Evolutionary conservation across 2,329 filamentous ascomycete genomes (phyloP).

Genomic region (Penicillium freii): DNA sequence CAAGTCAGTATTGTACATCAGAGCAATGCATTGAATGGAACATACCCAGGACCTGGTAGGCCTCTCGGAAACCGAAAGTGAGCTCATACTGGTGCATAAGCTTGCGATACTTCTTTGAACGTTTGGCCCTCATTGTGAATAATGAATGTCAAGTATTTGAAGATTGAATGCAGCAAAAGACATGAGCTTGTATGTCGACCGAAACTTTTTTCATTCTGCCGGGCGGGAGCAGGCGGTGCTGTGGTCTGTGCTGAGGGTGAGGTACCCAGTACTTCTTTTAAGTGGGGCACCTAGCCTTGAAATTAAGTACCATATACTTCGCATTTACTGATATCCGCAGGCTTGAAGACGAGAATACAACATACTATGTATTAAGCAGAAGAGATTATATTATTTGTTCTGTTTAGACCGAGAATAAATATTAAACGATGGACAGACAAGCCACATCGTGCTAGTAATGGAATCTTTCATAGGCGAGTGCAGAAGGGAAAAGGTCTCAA

Average conservation of each 20-base stretch:
- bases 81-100: conserved; percentile 89
- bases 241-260: conserved; percentile 27
- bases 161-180: conserved; percentile 10
- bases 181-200: conserved; percentile 14
- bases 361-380: background rate
- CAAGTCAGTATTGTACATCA: conserved; percentile 15
- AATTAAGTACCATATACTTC: background rate
- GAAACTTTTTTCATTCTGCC: conserved; percentile 41
- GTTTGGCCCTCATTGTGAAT: conserved; percentile 64
- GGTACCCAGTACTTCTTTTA: conserved; percentile 2
- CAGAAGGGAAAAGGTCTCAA: background rate
- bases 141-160: conserved; percentile 7
- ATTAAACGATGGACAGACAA: background rate
- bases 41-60: conserved; percentile 81
- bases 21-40: conserved; percentile 14
- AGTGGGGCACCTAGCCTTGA: background rate
- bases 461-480: background rate
- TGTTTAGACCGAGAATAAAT: background rate
- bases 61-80: conserved; percentile 85
- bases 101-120: conserved; percentile 76
- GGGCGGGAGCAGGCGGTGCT: conserved; percentile 27
- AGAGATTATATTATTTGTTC: background rate
- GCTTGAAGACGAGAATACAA: background rate
- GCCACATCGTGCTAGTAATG: background rate
- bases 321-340: background rate